These are phyloP conservation scores for Tardiomyces depauwii DNA, from an alignment of 1,139 yeast genomes.

Conservation along the genomic window DNA sequence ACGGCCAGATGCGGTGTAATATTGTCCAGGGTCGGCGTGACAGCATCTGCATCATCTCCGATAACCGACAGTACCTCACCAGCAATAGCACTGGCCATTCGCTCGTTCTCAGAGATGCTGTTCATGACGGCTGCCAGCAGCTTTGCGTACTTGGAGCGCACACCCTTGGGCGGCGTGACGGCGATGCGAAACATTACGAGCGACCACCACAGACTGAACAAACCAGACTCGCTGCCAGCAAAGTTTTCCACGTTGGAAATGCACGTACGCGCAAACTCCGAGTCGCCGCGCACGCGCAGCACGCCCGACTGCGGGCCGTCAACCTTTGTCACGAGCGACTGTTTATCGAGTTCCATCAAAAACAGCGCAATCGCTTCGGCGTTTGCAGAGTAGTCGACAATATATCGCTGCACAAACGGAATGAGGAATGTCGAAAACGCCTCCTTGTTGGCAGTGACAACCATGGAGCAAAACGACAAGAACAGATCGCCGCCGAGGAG, in stretches of 20 bases:
- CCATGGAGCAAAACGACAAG: conserved; percentile 29
- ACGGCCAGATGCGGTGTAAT: not conserved
- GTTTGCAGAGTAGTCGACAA: conserved; percentile 5
- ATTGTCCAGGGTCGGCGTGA: not conserved
- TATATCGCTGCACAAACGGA: conserved; percentile 11
- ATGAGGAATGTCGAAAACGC: conserved; percentile 14
- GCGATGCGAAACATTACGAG: not conserved
- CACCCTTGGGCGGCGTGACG: not conserved
- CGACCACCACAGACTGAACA: not conserved
- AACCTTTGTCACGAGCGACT: not conserved
- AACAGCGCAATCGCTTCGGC: not conserved
- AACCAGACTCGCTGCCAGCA: not conserved
- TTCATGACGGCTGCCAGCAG: not conserved
- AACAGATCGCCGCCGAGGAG: conserved; percentile 5
- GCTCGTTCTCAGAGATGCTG: not conserved
- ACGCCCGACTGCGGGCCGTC: not conserved
- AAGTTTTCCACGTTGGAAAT: not conserved
- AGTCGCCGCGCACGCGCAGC: not conserved
- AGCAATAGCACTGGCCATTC: not conserved
- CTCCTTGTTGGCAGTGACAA: conserved; percentile 23
- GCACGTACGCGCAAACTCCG: not conserved
- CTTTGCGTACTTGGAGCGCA: not conserved
- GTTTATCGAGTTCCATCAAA: not conserved
- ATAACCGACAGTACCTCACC: not conserved
- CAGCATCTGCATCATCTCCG: not conserved